These are phyloP conservation scores for Clonostachys chloroleuca DNA, from an alignment of 2,329 filamentous ascomycete genomes.

Conservation along the genomic window DNA sequence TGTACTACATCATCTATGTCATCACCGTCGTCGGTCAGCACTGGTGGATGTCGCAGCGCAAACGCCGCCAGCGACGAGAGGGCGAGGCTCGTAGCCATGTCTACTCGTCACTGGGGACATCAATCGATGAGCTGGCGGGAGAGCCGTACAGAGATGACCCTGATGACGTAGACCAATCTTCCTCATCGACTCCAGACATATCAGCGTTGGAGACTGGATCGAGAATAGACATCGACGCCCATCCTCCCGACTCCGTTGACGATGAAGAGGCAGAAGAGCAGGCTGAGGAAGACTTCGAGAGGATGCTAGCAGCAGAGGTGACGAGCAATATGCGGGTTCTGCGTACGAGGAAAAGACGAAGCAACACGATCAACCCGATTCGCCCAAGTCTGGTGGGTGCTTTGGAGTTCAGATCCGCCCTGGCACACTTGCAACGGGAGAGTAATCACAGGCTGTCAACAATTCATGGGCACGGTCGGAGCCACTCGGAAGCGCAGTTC, in stretches of 20 bases:
- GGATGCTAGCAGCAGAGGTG: slow-evolving; percentile 74
- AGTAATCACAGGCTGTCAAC: slow-evolving; percentile 69
- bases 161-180: slow-evolving; percentile 16
- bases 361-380: slow-evolving; percentile 79
- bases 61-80: slow-evolving; percentile 57
- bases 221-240: slow-evolving; percentile 40
- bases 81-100: slow-evolving; percentile 72
- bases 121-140: slow-evolving; percentile 45
- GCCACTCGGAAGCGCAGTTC: slow-evolving; percentile 33
- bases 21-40: slow-evolving; percentile 86
- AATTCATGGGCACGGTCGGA: slow-evolving; percentile 61
- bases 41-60: slow-evolving; percentile 69
- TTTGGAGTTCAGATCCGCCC: slow-evolving; percentile 85
- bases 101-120: slow-evolving; percentile 47
- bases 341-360: slow-evolving; percentile 59
- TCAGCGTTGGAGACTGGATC: slow-evolving; percentile 37
- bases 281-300: slow-evolving; percentile 48
- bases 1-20: slow-evolving; percentile 88
- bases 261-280: slow-evolving; percentile 37
- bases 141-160: slow-evolving; percentile 63
- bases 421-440: slow-evolving; percentile 81
- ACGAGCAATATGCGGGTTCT: slow-evolving; percentile 89
- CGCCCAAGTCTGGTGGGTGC: slow-evolving; percentile 90
- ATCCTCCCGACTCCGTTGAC: slow-evolving; percentile 2
- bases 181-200: slow-evolving; percentile 25